Evolutionary conservation across 148 eudicot species (phyloP).

Genomic region (Chenopodium berlandieri): DNA sequence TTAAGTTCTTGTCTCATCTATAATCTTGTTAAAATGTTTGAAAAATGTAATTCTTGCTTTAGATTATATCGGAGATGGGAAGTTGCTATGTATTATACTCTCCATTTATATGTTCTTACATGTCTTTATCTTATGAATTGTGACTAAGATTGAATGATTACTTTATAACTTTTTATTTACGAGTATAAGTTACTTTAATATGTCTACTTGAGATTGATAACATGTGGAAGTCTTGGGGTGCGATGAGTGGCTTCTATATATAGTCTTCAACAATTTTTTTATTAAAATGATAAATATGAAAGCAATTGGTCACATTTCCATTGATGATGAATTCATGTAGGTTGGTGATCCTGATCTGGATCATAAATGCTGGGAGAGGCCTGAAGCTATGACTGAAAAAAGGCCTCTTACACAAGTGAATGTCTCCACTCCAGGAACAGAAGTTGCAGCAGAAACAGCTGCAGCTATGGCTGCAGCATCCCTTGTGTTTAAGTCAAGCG

Average conservation of each 20-base stretch:
- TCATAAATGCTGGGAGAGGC: conserved; percentile 88
- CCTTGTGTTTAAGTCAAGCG: conserved; percentile 60
- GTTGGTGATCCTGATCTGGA: conserved; percentile 79
- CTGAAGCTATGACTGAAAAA: conserved; percentile 72
- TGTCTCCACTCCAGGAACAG: conserved; percentile 72
- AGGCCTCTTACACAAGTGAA: conserved; percentile 74
- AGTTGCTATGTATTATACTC: neutral
- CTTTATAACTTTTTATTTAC: neutral
- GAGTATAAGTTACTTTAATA: neutral
- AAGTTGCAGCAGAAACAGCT: conserved; percentile 92
- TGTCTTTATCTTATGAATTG: neutral
- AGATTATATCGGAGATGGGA: neutral
- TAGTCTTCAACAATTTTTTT: too few relatives aligned
- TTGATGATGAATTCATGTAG: conserved; percentile 32
- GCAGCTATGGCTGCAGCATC: conserved; percentile 97
- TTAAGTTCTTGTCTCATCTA: neutral
- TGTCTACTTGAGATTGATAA: neutral
- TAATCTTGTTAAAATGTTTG: neutral
- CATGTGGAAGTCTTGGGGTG: too few relatives aligned
- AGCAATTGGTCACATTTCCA: neutral
- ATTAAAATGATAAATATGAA: neutral
- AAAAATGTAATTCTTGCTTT: conserved; percentile 4
- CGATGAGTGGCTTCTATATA: too few relatives aligned
- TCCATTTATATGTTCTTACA: neutral
- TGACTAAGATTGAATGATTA: neutral